phyloP scores from a whole-genome alignment of 768 basidiomycete genomes.

The Psilocybe cyanescens region DNA sequence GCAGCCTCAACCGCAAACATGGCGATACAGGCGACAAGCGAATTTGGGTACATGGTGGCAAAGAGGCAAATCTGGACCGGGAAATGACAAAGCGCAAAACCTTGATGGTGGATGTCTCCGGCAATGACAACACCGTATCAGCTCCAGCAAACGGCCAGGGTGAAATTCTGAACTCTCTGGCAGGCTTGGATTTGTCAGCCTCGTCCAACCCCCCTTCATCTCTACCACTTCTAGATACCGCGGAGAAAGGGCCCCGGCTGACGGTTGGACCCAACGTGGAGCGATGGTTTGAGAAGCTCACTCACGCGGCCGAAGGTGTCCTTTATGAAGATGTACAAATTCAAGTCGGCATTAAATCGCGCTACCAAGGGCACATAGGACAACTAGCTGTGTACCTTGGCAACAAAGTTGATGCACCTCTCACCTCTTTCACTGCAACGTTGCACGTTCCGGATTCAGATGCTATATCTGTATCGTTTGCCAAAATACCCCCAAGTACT shows the following conservation, averaged over 20 bases:
- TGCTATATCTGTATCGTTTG: slow-evolving; percentile 81
- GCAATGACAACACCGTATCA: slow-evolving; percentile 37
- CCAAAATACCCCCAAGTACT: slow-evolving; percentile 86
- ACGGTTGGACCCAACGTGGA: slow-evolving; percentile 76
- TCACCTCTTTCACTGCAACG: slow-evolving; percentile 89
- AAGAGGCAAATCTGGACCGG: slow-evolving; percentile 84
- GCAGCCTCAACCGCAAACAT: slow-evolving; percentile 85
- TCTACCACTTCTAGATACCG: slow-evolving; percentile 18
- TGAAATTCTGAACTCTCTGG: slow-evolving; percentile 74
- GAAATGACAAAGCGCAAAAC: slow-evolving; percentile 61
- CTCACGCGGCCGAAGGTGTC: slow-evolving; percentile 81
- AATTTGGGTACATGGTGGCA: slow-evolving; percentile 95
- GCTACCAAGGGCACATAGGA: slow-evolving; percentile 93
- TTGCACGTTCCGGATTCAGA: slow-evolving; percentile 74
- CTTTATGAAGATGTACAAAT: slow-evolving; percentile 96
- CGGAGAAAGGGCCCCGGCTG: slow-evolving; percentile 55
- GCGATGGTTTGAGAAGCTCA: slow-evolving; percentile 88
- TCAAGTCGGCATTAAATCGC: slow-evolving; percentile 95
- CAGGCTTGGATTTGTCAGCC: slow-evolving; percentile 67
- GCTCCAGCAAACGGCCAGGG: slow-evolving; percentile 22
- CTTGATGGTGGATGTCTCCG: slow-evolving; percentile 39
- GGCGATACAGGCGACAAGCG: slow-evolving; percentile 94
- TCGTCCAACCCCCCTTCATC: slow-evolving; percentile 21
- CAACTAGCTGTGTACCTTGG: slow-evolving; percentile 95
- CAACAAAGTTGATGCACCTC: slow-evolving; percentile 89